A percentile compares a stretch with the other conserved stretches of the same genome.
phyloP scores from a whole-genome alignment of 2,329 filamentous ascomycete species.

The Fusarium miscanthi region DNA sequence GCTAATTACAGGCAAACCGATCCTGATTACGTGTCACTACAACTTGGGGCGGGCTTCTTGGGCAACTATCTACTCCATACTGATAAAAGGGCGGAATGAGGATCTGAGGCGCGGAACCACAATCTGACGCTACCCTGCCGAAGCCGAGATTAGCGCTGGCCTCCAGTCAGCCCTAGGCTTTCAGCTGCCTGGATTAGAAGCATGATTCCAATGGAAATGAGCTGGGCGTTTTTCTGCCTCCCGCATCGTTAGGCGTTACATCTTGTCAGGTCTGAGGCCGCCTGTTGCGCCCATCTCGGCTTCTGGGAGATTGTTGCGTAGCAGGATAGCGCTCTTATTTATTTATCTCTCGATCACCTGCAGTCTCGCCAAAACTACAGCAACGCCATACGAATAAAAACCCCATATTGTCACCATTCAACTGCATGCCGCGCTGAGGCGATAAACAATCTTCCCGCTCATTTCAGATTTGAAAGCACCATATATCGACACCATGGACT shows the following conservation, averaged over 20 bases:
- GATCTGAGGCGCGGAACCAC: background rate
- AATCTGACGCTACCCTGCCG: background rate
- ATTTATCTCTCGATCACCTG: background rate
- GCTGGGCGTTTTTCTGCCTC: background rate
- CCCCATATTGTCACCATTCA: background rate
- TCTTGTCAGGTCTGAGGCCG: background rate
- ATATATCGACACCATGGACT: background rate
- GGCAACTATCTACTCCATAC: no score
- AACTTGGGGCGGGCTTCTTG: background rate
- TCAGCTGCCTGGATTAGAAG: background rate
- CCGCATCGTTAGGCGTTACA: background rate
- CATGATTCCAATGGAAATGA: background rate
- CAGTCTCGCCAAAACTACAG: no score
- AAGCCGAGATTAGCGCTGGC: background rate
- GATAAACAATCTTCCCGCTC: background rate
- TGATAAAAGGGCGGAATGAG: background rate
- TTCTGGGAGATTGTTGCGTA: no score
- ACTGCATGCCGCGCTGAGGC: background rate
- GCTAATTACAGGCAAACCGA: background rate
- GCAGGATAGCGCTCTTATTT: background rate
- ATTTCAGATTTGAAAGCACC: fast-evolving
- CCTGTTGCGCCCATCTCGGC: background rate
- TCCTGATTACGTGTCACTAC: background rate
- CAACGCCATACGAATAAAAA: no score
- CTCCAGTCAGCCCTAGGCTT: background rate